A percentile compares a stretch with the other conserved stretches of the same genome.
Evolutionary conservation across 305 asterid species (phyloP).

Genomic region (Fraxinus velutina): DNA sequence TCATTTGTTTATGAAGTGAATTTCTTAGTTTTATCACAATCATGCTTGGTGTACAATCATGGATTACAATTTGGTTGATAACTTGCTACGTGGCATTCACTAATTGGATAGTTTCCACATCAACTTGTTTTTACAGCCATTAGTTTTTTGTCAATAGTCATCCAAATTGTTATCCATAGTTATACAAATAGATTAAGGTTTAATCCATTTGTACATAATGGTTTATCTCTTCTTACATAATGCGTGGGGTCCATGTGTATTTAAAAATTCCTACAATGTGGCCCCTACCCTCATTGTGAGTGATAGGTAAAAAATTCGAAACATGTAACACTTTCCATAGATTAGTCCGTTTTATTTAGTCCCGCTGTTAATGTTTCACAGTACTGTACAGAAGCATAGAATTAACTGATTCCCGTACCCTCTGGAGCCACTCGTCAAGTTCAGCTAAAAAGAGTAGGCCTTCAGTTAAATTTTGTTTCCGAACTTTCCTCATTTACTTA

Average conservation of each 20-base stretch:
- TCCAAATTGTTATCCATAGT: not conserved
- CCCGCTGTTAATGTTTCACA: not conserved
- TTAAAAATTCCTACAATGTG: too few relatives aligned
- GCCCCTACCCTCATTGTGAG: too few relatives aligned
- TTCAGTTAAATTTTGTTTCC: not conserved
- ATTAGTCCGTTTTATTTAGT: not conserved
- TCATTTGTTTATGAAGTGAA: not conserved
- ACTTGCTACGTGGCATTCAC: not conserved
- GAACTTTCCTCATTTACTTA: not conserved
- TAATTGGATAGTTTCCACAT: not conserved
- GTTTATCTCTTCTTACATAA: too few relatives aligned
- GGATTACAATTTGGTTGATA: not conserved
- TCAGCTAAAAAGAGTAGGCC: not conserved
- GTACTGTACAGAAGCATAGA: not conserved
- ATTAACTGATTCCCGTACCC: not conserved
- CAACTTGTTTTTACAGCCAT: not conserved
- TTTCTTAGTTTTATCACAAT: not conserved
- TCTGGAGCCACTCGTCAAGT: not conserved
- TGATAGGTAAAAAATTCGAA: too few relatives aligned
- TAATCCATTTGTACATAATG: too few relatives aligned
- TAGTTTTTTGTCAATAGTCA: not conserved
- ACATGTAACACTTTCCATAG: too few relatives aligned
- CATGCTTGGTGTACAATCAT: not conserved
- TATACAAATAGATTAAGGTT: too few relatives aligned
- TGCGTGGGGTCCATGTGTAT: too few relatives aligned